Conservation (phyloP, 2,329 filamentous ascomycete genomes). For the Penicillium sp. region DNA sequence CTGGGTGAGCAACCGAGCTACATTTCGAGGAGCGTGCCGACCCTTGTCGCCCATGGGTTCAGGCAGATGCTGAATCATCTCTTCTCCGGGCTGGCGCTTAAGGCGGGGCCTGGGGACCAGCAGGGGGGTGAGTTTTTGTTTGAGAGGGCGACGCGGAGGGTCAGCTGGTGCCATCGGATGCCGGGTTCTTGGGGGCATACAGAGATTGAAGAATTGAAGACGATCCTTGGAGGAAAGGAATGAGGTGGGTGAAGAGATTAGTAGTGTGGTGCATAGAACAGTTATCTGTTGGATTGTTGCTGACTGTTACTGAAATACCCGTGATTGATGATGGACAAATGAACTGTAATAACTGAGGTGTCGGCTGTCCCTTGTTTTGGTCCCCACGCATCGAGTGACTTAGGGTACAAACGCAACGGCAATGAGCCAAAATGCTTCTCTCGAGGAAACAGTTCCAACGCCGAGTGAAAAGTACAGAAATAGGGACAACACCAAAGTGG, state of each 20-base stretch:
- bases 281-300: too few relatives aligned
- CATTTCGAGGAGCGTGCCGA: slow-evolving; percentile 58
- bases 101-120: slow-evolving; percentile 69
- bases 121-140: slow-evolving; percentile 83
- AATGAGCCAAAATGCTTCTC: not conserved
- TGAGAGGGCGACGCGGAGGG: slow-evolving; percentile 48
- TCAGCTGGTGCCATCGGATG: slow-evolving; percentile 79
- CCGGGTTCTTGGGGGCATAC: slow-evolving; percentile 76
- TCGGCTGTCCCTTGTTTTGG: too few relatives aligned
- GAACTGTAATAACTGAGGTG: too few relatives aligned
- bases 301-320: too few relatives aligned
- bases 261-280: too few relatives aligned
- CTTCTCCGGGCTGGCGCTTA: slow-evolving; percentile 62
- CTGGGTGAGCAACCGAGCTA: slow-evolving; percentile 70
- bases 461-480: not conserved
- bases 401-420: too few relatives aligned
- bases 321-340: too few relatives aligned
- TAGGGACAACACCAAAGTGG: not conserved
- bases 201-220: slow-evolving; percentile 57
- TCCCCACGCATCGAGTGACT: too few relatives aligned
- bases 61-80: slow-evolving; percentile 65
- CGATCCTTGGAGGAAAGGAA: not conserved
- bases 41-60: slow-evolving; percentile 54
- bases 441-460: not conserved
- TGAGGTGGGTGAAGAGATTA: not conserved